These are phyloP conservation scores for Micromonas pusilla DNA, from an alignment of 139 green algal species.

Conservation along the genomic window DNA sequence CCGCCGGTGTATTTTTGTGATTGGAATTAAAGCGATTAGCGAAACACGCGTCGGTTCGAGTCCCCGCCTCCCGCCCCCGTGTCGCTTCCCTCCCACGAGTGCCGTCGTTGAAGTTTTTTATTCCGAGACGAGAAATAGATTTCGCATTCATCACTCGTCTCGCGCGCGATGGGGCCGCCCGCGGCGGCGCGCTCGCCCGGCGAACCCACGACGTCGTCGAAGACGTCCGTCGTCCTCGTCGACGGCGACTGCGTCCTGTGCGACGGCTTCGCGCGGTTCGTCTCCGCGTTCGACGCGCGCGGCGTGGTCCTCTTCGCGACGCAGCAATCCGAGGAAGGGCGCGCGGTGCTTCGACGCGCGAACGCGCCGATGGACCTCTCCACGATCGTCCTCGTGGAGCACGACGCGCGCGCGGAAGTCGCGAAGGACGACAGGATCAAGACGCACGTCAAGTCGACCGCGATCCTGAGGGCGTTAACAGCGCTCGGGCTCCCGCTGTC, in stretches of 20 bases:
- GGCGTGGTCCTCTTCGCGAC: constrained; percentile 37
- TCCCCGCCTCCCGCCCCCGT: too few species aligned
- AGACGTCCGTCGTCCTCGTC: constrained; percentile 30
- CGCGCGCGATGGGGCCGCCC: too few species aligned
- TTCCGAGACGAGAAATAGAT: too few species aligned
- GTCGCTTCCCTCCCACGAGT: too few species aligned
- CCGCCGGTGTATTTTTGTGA: too few species aligned
- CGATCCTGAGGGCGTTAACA: constrained; percentile 20
- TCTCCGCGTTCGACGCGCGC: constrained; percentile 17
- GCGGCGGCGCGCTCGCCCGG: too few species aligned
- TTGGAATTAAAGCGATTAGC: too few species aligned
- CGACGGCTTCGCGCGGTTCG: constrained; percentile 34
- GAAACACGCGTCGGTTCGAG: too few species aligned
- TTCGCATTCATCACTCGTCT: too few species aligned
- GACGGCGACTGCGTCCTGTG: constrained; percentile 43
- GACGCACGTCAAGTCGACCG: constrained; percentile 30
- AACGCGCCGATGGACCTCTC: constrained; percentile 26
- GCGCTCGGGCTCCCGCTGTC: constrained; percentile 1
- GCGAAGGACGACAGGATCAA: not conserved
- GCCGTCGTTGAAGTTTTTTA: too few species aligned
- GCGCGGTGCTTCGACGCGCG: constrained; percentile 14
- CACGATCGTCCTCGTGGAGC: constrained; percentile 36
- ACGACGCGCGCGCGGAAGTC: too few species aligned
- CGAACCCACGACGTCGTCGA: not conserved
- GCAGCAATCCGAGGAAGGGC: constrained; percentile 33